Base-by-base conservation (phyloP, 202 grass and related monocot species). In the Zoysia matrella region DNA sequence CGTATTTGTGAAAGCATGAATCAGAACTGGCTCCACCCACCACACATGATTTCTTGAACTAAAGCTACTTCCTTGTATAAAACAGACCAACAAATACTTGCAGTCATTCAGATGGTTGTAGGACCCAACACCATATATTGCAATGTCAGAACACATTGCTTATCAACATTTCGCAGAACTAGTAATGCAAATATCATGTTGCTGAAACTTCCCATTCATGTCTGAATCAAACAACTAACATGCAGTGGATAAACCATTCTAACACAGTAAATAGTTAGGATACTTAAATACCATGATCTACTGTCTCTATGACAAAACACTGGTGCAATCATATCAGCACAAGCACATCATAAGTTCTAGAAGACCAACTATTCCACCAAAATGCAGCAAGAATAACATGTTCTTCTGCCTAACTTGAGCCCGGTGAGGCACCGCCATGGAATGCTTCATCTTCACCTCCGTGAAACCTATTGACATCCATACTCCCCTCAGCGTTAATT, bases 401-500 rank as follows among this genome's bases (percentile, higher is more conserved):
- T 58, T 58, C 11, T 40, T 54, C 41, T 39, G 42, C 50, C 65
- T 49, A 67, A 48, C 52, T 42, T 50, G 63, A 42, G 13, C 52
- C 18, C 18, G 4, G 4, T 41, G 43, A 75, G 52, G 71, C 6
- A 50, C 30, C 22, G 1, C 5, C 41, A 2, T 67, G 51, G 15
- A n/a, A 83, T 56, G 80, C 50, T 75, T 75, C 62, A 48, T 50
- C 67, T 72, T 16, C 55, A 42, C 54, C 7, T 44, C 47, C 52
- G 41, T 40, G 30, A 68, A 16, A 13, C 58, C 81, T 14, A 60
- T 18, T 67, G 5, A 50, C 12, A 68, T 68, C 43, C 61, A 75
- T 49, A 5, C 8, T 43, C 4, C 75, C 63, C 13, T 45, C 46
- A 22, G 11, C n/a, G 14, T 50, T 30, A 41, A 44, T 83, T 48